Evolutionary conservation across 2,329 filamentous ascomycete species (phyloP), one percentile per base, ranked within the genome.

Genomic region (Neurospora sp.): DNA sequence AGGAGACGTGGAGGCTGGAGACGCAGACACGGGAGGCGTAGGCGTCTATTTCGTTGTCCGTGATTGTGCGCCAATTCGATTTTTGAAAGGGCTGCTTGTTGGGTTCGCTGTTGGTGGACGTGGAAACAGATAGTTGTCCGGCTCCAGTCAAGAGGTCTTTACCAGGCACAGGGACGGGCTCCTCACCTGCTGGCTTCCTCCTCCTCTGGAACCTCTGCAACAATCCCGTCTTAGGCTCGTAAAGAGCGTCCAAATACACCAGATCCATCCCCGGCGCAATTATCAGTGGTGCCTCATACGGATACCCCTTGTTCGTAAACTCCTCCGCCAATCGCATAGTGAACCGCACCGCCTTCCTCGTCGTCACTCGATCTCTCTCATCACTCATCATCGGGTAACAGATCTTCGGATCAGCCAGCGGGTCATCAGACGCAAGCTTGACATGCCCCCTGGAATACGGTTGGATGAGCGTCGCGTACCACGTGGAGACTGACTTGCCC

Each of bases 1-100:
- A 80, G 33, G 78, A 76, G 15, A 81, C 80, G 52, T 83, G 82
- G 15, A 79, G 76, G 38, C 73, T 73, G 6, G 74, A 74, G 13
- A 73, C 67, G 39, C 70, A 72, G 4, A 74, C 71, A 6, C 70
- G 71, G 39, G 71, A 68, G 7, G 71, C 69, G 19, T 76, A 80
- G 6, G 71, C 73, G 19, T 80, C 78, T 23, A 80, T 76, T 67
- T 79, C 75, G 1, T 71, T 73, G 23, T 80, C 77, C 1, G 75
- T 73, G 5, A 76, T 73, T 4, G 74, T 75, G 17, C 71, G 68
- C 77, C 76, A 79, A 11, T 68, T 67, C 1, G 66, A 70, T 13
- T 69, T 71, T 4, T 70, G 40, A 2, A 70, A 15, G 1, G 8
- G 19, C 11, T 8, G 2, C n/a, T 11, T 46, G 0, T 46, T 19